phyloP scores from a whole-genome alignment of 1,284 basidiomycete species.

The Heterobasidion annosum region DNA sequence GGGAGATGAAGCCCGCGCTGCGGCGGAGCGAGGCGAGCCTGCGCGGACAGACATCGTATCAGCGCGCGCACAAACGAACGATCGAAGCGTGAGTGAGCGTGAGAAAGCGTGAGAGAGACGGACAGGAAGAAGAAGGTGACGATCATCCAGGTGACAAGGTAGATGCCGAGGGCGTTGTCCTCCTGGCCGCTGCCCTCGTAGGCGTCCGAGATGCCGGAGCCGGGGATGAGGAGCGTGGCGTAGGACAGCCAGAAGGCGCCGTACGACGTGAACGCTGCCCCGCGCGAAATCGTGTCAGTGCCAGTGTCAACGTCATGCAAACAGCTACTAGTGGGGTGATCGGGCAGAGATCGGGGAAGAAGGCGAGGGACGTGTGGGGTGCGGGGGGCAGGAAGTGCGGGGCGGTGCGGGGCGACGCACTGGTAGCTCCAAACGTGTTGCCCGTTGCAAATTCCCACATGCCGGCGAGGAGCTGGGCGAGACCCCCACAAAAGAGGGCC shows the following conservation, averaged over 20 bases:
- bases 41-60: not conserved
- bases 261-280: constrained; percentile 70
- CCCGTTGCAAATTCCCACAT: constrained; percentile 81
- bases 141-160: constrained; percentile 62
- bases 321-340: not conserved
- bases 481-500: constrained; percentile 77
- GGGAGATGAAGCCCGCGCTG: constrained; percentile 52
- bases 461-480: constrained; percentile 67
- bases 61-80: not conserved
- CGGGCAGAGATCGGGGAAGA: not conserved
- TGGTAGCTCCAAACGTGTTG: constrained; percentile 61
- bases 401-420: constrained; percentile 28
- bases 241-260: constrained; percentile 84
- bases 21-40: constrained; percentile 61
- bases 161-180: constrained; percentile 53
- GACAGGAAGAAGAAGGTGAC: constrained; percentile 58
- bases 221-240: constrained; percentile 57
- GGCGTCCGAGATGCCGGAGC: constrained; percentile 45
- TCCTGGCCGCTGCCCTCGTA: constrained; percentile 39
- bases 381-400: not conserved
- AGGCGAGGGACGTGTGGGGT: not conserved
- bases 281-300: not conserved
- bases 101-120: constrained; percentile 14
- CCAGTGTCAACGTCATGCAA: not conserved
- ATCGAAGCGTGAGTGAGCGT: not conserved